These are phyloP conservation scores for Ustilago trichophora DNA, from an alignment of 1,284 basidiomycete genomes.

Conservation along the genomic window DNA sequence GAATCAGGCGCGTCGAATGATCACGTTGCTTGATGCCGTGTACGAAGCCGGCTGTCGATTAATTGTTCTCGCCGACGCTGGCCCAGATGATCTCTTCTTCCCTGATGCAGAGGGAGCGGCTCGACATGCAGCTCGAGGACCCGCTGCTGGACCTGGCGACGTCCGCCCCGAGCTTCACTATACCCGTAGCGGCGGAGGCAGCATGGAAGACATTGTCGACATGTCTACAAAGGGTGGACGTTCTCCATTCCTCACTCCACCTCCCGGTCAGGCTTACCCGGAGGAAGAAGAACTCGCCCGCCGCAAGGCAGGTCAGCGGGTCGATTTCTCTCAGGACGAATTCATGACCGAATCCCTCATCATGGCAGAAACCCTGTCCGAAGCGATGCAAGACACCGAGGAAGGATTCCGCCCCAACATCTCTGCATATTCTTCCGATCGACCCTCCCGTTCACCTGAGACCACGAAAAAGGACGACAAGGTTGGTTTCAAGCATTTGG, in stretches of 20 bases:
- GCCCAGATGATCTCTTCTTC: constrained; percentile 73
- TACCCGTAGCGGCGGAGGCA: not conserved
- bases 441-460: not conserved
- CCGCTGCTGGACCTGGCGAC: constrained; percentile 32
- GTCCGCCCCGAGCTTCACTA: constrained; percentile 26
- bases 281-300: constrained; percentile 29
- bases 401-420: constrained; percentile 74
- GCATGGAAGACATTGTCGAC: constrained; percentile 44
- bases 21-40: constrained; percentile 77
- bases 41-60: constrained; percentile 68
- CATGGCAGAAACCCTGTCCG: constrained; percentile 74
- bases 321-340: constrained; percentile 33
- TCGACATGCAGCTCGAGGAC: constrained; percentile 34
- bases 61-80: constrained; percentile 69
- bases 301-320: constrained; percentile 9
- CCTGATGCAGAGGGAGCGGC: constrained; percentile 67
- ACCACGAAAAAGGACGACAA: constrained; percentile 49
- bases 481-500: constrained; percentile 70
- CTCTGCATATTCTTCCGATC: constrained; percentile 69
- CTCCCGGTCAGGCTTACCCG: constrained; percentile 30
- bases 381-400: constrained; percentile 69
- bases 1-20: constrained; percentile 77
- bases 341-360: constrained; percentile 69
- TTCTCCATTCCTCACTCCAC: constrained; percentile 36
- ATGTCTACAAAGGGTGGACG: constrained; percentile 46